Evolutionary conservation across 2,329 filamentous ascomycete species (phyloP).

Genomic region (Cercospora citrullina): DNA sequence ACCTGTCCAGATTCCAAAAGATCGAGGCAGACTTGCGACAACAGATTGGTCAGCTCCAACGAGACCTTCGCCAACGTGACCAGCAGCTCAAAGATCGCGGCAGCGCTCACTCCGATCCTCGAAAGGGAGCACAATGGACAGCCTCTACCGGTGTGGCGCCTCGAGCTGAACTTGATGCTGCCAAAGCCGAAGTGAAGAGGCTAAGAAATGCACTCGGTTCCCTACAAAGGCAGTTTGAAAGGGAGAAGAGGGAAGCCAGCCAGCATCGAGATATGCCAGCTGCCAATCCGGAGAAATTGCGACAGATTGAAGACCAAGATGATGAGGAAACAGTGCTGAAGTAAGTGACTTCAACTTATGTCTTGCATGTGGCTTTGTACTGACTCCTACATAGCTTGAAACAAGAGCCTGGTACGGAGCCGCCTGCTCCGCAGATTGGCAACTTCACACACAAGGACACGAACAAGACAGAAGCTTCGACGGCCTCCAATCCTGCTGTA

Average conservation of each 20-base stretch:
- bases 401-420: neutral
- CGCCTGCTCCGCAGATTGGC: neutral
- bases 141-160: constrained; percentile 9
- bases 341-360: neutral
- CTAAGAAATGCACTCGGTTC: constrained; percentile 12
- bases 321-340: constrained; percentile 22
- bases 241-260: constrained; percentile 21
- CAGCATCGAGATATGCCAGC: constrained; percentile 11
- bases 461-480: neutral
- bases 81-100: constrained; percentile 8
- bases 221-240: constrained; percentile 24
- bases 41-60: constrained; percentile 11
- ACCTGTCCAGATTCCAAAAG: constrained; percentile 11
- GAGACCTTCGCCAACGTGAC: constrained; percentile 6
- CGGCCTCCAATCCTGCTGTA: neutral
- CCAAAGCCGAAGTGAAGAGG: constrained; percentile 19
- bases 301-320: constrained; percentile 20
- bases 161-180: constrained; percentile 16
- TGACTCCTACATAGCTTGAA: constrained; percentile 4
- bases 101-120: neutral
- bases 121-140: constrained; percentile 7
- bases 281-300: constrained; percentile 14
- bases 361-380: neutral
- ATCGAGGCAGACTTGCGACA: constrained; percentile 16
- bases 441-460: neutral